A percentile compares a stretch with the other conserved stretches of the same genome.
These are phyloP conservation scores for Metrosideros polymorpha DNA, from an alignment of 441 rosid species.

Conservation along the genomic window DNA sequence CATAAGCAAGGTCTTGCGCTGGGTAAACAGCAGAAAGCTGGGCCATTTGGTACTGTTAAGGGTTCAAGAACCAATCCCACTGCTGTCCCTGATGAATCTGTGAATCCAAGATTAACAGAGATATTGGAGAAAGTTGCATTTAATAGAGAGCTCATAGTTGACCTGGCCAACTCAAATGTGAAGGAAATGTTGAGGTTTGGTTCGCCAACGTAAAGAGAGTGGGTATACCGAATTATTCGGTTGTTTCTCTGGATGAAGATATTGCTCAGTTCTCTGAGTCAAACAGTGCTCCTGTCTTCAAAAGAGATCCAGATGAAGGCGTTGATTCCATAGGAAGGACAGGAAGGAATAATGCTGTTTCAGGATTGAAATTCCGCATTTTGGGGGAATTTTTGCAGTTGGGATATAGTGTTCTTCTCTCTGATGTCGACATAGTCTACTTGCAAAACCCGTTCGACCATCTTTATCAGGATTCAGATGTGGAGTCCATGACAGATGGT, in stretches of 20 bases:
- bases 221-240: slow-evolving; percentile 4
- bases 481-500: slow-evolving; percentile 8
- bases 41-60: slow-evolving; percentile 7
- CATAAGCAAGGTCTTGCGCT: background rate
- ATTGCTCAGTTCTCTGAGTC: background rate
- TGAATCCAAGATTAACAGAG: slow-evolving; percentile 6
- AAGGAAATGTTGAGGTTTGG: slow-evolving; percentile 6
- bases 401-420: slow-evolving; percentile 6
- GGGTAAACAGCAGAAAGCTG: background rate
- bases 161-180: slow-evolving; percentile 2
- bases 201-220: slow-evolving; percentile 2
- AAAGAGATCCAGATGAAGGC: background rate
- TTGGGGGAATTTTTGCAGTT: slow-evolving; percentile 6
- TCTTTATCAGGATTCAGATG: slow-evolving; percentile 3
- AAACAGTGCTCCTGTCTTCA: background rate
- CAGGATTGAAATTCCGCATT: slow-evolving; percentile 6
- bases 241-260: slow-evolving; percentile 3
- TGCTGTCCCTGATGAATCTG: slow-evolving; percentile 1
- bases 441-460: slow-evolving; percentile 5
- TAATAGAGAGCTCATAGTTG: slow-evolving; percentile 3
- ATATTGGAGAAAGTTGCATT: background rate
- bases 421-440: slow-evolving; percentile 5
- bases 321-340: background rate
- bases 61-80: slow-evolving; percentile 3
- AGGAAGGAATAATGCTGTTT: background rate